Evolutionary conservation across 2,329 filamentous ascomycete species (phyloP), one percentile per base, ranked within the genome.

Genomic region (Ophiostoma angusticollis): DNA sequence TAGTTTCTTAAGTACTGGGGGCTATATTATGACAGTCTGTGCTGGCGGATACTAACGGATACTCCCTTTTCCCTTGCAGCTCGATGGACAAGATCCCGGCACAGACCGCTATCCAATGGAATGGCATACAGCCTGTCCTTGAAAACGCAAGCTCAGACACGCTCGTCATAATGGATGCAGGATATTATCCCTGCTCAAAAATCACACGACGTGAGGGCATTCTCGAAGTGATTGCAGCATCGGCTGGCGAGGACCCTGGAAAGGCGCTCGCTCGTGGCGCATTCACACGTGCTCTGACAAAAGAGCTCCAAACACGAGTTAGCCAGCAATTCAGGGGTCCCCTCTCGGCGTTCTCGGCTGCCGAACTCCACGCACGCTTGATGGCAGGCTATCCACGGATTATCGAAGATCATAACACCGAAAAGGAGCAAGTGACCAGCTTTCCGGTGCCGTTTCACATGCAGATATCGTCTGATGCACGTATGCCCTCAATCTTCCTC

Each of bases 111-210:
- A 68, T 74, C 34, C 58, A 69, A 34, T 76, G 72, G 72, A 68
- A 61, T 42, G 64, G 64, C 16, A 67, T 76, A 27, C 70, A 75
- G 50, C 65, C 68, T 43, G 65, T 66, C 13, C 57, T 76, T 7
- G 72, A 76, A 50, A 67, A 72, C 43, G 67, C 70, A 2, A 60
- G 58, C 22, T 64, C 70, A 3, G 72, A 76, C 50, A 70, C 67
- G 5, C 58, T 76, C 16, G 62, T 76, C 40, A 57, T 76, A 24
- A 71, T 76, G 68, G 72, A 76, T 52, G 64, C 70, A 6, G 66
- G 68, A 0, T 75, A 72, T 49, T 74, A 69, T 37, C 69, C 70
- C 1, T 68, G 68, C 8, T 64, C 67, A 2, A 67, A 62, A 44
- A 65, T 70, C 50, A 57, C 64, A 22, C 65, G 69, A 6, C 64